phyloP scores from a whole-genome alignment of 768 basidiomycete genomes.

The Amylocystis lapponica region DNA sequence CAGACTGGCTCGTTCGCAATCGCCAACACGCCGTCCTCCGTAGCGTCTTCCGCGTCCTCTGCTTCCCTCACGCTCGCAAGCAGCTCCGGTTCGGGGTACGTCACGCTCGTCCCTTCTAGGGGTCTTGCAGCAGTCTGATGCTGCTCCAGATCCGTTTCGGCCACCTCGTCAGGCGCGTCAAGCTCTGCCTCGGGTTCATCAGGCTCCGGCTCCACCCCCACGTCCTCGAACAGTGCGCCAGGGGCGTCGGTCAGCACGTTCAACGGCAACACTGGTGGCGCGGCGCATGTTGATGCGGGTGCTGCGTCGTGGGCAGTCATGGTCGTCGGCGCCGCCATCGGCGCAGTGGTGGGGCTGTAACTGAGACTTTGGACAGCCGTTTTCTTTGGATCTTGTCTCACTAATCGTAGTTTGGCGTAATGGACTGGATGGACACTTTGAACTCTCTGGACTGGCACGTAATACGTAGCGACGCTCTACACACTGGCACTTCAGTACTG shows the following conservation, averaged over 20 bases:
- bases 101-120: neutral
- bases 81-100: neutral
- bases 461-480: too few species aligned
- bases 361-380: too few species aligned
- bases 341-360: constrained; percentile 42
- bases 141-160: neutral
- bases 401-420: too few species aligned
- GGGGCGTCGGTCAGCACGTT: constrained; percentile 19
- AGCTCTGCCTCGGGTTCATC: constrained; percentile 11
- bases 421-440: too few species aligned
- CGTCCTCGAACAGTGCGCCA: constrained; percentile 7
- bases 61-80: neutral
- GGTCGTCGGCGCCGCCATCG: constrained; percentile 42
- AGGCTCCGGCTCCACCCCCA: constrained; percentile 2
- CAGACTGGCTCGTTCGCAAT: constrained; percentile 39
- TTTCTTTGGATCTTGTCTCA: too few species aligned
- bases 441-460: too few species aligned
- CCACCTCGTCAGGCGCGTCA: constrained; percentile 7
- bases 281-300: constrained; percentile 18
- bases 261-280: constrained; percentile 26
- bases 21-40: constrained; percentile 15
- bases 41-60: constrained; percentile 10
- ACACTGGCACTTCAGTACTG: too few species aligned
- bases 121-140: neutral
- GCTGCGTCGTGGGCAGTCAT: constrained; percentile 26